Evolutionary conservation across 805 yeast species (phyloP), one percentile per base, ranked within the genome.

Genomic region (Hanseniaspora valbyensis): DNA sequence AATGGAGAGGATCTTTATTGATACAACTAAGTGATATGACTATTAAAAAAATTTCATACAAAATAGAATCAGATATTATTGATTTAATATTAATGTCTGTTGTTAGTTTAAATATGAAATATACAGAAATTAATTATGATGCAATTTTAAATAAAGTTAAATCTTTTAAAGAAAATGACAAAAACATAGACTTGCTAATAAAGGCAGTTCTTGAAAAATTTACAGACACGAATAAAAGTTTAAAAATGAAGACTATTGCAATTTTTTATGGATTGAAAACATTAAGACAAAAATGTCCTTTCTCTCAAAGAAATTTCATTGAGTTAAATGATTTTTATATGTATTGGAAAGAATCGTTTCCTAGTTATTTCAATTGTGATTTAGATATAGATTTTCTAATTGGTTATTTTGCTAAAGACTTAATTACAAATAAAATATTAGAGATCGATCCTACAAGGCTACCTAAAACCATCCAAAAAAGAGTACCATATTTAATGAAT

Each of bases 1-100:
- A 64, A 32, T 83, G 89, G 86, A 74, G 77, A 16, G 92, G 92
- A 0, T 71, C 79, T 28, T 74, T 71, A 29, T 55, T 79, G 2
- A 68, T 73, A 42, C 80, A 74, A 1, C 54, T 52, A 13, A 69
- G 75, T 18, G 49, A 37, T 18, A n/a, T n/a, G 7, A 21, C 44
- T 14, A 34, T 48, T 4, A 48, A 40, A 33, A 48, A 33, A 48
- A 48, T 48, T 13, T 25, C 44, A 1, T 25, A n/a, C 10, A 18
- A 9, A 5, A 28, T 48, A 9, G 51, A 48, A 40, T 10, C 28
- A 7, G 44, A 48, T 10, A 10, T 48, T 25, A 26, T 48, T 14
- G 33, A 39, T 16, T 30, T 48, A 21, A 40, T 48, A 6, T n/a
- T 48, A 30, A 24, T 48, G 10, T 19, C 51, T 3, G 18, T 48